These are phyloP conservation scores for Marasmius sp. DNA, from an alignment of 1,284 basidiomycete genomes.

Conservation along the genomic window DNA sequence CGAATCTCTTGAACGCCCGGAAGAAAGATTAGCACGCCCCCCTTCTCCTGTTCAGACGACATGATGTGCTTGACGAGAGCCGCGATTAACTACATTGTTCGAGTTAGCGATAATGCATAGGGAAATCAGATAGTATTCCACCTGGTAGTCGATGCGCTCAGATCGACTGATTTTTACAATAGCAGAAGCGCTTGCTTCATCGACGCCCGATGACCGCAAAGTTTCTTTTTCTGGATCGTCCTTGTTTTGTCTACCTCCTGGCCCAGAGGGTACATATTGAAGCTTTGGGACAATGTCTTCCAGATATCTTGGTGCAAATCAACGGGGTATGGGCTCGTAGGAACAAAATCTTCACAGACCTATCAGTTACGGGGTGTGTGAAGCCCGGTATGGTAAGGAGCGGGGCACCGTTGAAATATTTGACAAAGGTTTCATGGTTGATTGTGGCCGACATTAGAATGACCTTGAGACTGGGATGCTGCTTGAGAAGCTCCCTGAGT, in stretches of 20 bases:
- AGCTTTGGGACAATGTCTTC: slow-evolving; percentile 73
- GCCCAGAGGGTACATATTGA: slow-evolving; percentile 41
- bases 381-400: slow-evolving; percentile 84
- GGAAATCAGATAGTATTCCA: slow-evolving; percentile 24
- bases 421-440: slow-evolving; percentile 80
- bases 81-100: slow-evolving; percentile 59
- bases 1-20: slow-evolving; percentile 88
- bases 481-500: slow-evolving; percentile 71
- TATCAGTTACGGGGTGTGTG: slow-evolving; percentile 77
- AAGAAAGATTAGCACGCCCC: slow-evolving; percentile 85
- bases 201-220: slow-evolving; percentile 53
- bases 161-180: slow-evolving; percentile 64
- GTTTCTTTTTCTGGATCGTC: slow-evolving; percentile 50
- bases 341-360: slow-evolving; percentile 39
- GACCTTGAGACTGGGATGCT: slow-evolving; percentile 78
- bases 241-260: slow-evolving; percentile 40
- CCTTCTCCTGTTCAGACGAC: slow-evolving; percentile 47
- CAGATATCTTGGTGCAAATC: slow-evolving; percentile 56
- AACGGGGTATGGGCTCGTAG: neutral
- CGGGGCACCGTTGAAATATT: slow-evolving; percentile 83
- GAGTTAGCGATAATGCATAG: no score
- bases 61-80: slow-evolving; percentile 68
- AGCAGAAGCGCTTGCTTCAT: slow-evolving; percentile 50
- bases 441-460: slow-evolving; percentile 89
- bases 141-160: slow-evolving; percentile 76